These are phyloP conservation scores for Yamadazyma trypodendri DNA, from an alignment of 1,139 yeast genomes.

Conservation along the genomic window DNA sequence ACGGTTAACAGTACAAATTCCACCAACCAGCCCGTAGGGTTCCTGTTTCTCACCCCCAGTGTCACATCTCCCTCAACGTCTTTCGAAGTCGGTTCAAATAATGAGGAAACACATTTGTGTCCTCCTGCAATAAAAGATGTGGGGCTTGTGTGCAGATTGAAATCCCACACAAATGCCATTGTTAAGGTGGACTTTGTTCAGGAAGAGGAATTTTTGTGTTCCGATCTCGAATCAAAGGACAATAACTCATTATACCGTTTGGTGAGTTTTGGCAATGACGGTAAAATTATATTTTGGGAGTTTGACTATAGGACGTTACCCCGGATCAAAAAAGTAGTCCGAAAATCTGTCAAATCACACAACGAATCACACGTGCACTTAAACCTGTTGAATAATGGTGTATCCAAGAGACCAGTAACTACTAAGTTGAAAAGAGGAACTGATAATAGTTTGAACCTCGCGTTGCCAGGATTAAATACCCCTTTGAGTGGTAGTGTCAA, in stretches of 20 bases:
- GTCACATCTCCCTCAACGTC: conserved; percentile 23
- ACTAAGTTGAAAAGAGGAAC: conserved; percentile 1
- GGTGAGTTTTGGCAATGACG: conserved; percentile 72
- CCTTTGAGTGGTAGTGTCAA: conserved; percentile 4
- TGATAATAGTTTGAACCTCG: background rate
- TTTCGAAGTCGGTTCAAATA: conserved; percentile 17
- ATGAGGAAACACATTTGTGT: conserved; percentile 14
- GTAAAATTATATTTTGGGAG: conserved; percentile 68
- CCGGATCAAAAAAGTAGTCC: conserved; percentile 30
- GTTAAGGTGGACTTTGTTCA: conserved; percentile 40
- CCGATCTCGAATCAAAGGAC: conserved; percentile 17
- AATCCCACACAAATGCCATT: conserved; percentile 71
- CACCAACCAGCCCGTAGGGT: conserved; percentile 15
- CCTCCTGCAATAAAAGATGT: conserved; percentile 45
- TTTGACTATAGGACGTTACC: conserved; percentile 65
- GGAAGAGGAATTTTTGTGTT: conserved; percentile 14
- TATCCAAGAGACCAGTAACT: background rate
- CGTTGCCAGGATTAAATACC: conserved; percentile 2
- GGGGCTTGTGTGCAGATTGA: conserved; percentile 47
- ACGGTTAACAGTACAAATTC: conserved; percentile 34
- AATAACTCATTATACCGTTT: conserved; percentile 47
- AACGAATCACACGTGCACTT: conserved; percentile 1
- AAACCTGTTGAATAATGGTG: background rate
- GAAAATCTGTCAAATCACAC: conserved; percentile 2
- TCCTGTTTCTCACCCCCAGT: conserved; percentile 22